Percentiles rank a stretch among this genome's conserved stretches.
phyloP scores from a whole-genome alignment of 805 yeast genomes.

The Starmerella bacillaris region DNA sequence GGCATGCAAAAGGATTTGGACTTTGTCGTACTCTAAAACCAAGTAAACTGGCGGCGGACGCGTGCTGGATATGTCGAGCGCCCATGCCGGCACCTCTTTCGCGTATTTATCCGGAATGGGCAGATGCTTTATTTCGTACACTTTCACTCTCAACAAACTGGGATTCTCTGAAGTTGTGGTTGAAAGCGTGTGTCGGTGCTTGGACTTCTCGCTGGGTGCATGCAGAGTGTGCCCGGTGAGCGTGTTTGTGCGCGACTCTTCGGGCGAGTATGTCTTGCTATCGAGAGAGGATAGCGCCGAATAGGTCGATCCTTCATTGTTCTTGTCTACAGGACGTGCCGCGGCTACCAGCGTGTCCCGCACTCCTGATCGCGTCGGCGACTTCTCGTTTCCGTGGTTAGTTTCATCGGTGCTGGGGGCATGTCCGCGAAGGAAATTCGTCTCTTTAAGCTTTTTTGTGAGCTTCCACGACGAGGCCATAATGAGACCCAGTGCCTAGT shows the following conservation, averaged over 20 bases:
- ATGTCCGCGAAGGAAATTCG: slow-evolving; percentile 20
- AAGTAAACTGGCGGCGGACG: slow-evolving; percentile 55
- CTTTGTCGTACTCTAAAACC: slow-evolving; percentile 87
- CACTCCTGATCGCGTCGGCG: slow-evolving; percentile 1
- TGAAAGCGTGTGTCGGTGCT: slow-evolving; percentile 1
- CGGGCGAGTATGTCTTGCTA: neutral
- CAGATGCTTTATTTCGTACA: slow-evolving; percentile 23
- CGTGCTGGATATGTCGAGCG: slow-evolving; percentile 28
- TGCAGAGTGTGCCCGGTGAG: slow-evolving; percentile 2
- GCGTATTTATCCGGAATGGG: slow-evolving; percentile 33
- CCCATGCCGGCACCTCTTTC: slow-evolving; percentile 16
- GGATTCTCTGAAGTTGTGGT: slow-evolving; percentile 11
- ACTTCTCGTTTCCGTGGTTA: slow-evolving; percentile 2
- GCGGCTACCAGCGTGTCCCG: slow-evolving; percentile 9
- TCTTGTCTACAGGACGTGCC: neutral
- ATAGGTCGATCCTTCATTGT: neutral
- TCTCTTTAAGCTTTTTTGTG: slow-evolving; percentile 31
- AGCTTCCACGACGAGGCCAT: slow-evolving; percentile 27
- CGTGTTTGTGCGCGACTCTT: slow-evolving; percentile 10
- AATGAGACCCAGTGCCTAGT: too few relatives aligned
- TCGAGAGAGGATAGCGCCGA: slow-evolving; percentile 1
- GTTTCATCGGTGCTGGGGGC: slow-evolving; percentile 3
- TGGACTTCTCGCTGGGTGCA: neutral
- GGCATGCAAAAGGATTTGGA: slow-evolving; percentile 76
- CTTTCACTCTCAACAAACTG: slow-evolving; percentile 34